phyloP scores from a whole-genome alignment of 2,329 filamentous ascomycete genomes.

The Penicillium decumbens region DNA sequence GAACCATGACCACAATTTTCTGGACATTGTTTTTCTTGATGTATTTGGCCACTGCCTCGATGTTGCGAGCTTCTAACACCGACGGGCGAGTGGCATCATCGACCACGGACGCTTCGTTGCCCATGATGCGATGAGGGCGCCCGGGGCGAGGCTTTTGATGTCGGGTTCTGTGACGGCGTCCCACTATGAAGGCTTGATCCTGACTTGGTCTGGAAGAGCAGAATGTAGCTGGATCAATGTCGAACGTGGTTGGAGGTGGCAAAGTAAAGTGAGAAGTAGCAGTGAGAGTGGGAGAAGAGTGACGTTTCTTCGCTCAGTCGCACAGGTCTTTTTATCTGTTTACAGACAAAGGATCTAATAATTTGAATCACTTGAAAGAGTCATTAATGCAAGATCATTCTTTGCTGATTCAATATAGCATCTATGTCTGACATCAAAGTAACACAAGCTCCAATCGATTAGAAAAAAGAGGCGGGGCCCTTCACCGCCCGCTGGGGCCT shows the following conservation, averaged over 20 bases:
- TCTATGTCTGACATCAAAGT: background rate
- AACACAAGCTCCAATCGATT: background rate
- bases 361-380: background rate
- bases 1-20: conserved; percentile 75
- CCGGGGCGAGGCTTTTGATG: conserved; percentile 16
- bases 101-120: conserved; percentile 68
- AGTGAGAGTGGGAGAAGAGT: conserved; percentile 9
- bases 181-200: conserved; percentile 15
- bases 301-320: conserved; percentile 7
- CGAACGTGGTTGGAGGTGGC: background rate
- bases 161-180: conserved; percentile 21
- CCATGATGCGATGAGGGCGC: conserved; percentile 55
- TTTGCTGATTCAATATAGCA: background rate
- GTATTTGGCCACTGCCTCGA: conserved; percentile 72
- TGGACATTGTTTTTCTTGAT: conserved; percentile 65
- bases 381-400: background rate
- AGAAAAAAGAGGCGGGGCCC: conserved; percentile 5
- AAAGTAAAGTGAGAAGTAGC: conserved; percentile 1
- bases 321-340: conserved; percentile 1
- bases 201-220: background rate
- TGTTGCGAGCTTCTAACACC: conserved; percentile 62
- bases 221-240: background rate
- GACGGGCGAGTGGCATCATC: conserved; percentile 60
- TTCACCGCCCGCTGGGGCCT: conserved; percentile 14
- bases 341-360: background rate